Conservation (phyloP, 352 stramenopile species). For the Achlya hypogyna region DNA sequence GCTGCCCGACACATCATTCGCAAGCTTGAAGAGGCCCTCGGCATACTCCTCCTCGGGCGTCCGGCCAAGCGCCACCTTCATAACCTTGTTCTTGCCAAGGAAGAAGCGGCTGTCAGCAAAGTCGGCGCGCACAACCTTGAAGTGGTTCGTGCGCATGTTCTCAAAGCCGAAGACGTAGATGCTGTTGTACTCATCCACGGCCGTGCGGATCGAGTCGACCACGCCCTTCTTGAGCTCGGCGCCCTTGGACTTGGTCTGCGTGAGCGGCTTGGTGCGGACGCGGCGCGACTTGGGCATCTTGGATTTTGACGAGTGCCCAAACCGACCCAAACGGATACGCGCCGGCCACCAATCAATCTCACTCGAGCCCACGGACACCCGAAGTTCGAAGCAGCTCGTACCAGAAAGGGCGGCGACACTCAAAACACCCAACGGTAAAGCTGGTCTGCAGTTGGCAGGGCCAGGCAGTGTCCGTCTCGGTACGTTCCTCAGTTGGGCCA, state of each 20-base stretch:
- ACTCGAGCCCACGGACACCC: background rate
- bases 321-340: background rate
- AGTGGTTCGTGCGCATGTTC: slow-evolving; percentile 98
- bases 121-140: slow-evolving; percentile 96
- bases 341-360: slow-evolving; percentile 17
- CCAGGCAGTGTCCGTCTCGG: too few species aligned
- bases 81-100: slow-evolving; percentile 98
- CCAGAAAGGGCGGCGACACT: background rate
- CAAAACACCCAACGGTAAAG: background rate
- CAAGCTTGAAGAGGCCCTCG: slow-evolving; percentile 89
- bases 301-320: background rate
- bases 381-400: background rate
- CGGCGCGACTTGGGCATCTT: slow-evolving; percentile 83
- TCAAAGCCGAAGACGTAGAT: slow-evolving; percentile 96
- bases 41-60: slow-evolving; percentile 94
- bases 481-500: too few species aligned
- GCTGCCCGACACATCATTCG: slow-evolving; percentile 86
- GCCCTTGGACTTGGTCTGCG: slow-evolving; percentile 94
- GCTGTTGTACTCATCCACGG: slow-evolving; percentile 88
- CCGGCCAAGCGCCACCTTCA: slow-evolving; percentile 94
- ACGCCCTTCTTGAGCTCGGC: slow-evolving; percentile 93
- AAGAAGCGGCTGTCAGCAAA: slow-evolving; percentile 96
- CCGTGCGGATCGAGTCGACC: slow-evolving; percentile 89
- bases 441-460: too few species aligned
- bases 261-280: slow-evolving; percentile 86